Conservation (phyloP, 164 flowering plant species). For the Berberis vulgaris region DNA sequence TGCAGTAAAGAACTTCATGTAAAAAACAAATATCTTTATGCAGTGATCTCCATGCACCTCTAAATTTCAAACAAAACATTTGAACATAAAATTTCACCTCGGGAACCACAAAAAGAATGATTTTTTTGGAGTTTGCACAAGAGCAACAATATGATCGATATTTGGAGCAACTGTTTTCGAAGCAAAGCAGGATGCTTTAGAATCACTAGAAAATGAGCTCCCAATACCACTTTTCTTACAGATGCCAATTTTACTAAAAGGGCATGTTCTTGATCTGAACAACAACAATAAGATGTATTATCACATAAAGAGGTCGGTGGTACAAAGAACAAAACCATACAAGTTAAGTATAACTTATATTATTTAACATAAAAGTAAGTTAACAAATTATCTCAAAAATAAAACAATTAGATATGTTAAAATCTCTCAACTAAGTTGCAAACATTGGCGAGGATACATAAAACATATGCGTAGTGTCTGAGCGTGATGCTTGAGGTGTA, state of each 20-base stretch:
- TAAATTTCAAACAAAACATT: too few relatives aligned
- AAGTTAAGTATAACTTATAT: too few relatives aligned
- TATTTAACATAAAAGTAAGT: too few relatives aligned
- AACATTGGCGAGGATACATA: too few relatives aligned
- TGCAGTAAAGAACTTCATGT: too few relatives aligned
- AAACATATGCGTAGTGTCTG: too few relatives aligned
- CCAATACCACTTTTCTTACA: constrained; percentile 87
- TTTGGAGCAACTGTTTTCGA: constrained; percentile 58
- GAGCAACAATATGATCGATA: constrained; percentile 55
- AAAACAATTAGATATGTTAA: too few relatives aligned
- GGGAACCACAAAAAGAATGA: constrained; percentile 80
- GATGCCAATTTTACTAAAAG: constrained; percentile 81
- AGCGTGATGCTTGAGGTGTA: too few relatives aligned
- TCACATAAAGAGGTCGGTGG: neutral
- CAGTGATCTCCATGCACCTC: too few relatives aligned
- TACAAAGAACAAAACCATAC: neutral
- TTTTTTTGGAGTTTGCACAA: constrained; percentile 89
- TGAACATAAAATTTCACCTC: constrained; percentile 62
- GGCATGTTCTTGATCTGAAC: constrained; percentile 50
- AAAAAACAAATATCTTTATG: too few relatives aligned
- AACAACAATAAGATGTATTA: neutral
- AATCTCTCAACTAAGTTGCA: too few relatives aligned
- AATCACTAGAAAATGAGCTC: constrained; percentile 75
- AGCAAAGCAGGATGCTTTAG: constrained; percentile 63
- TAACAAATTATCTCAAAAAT: too few relatives aligned